A percentile compares a stretch with the other conserved stretches of the same genome.
These are phyloP conservation scores for Aureobasidium subglaciale DNA, from an alignment of 2,329 filamentous ascomycete species.

Conservation along the genomic window DNA sequence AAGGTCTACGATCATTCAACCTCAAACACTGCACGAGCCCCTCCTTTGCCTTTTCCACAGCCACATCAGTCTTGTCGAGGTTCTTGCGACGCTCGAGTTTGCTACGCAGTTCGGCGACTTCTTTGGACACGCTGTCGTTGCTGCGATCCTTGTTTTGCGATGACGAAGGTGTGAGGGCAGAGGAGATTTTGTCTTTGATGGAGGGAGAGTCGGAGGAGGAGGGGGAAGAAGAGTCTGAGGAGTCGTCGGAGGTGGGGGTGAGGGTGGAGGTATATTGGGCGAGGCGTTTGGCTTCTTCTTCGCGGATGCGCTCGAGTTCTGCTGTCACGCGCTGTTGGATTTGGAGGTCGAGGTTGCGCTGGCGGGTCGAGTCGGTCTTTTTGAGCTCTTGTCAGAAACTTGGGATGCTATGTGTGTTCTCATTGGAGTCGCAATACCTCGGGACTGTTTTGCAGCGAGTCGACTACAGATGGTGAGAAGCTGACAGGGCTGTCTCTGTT, in stretches of 20 bases:
- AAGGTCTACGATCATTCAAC: conserved; percentile 74
- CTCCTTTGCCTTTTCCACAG: conserved; percentile 66
- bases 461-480: conserved; percentile 75
- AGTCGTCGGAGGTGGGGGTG: conserved; percentile 20
- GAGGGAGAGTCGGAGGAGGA: no score
- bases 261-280: conserved; percentile 53
- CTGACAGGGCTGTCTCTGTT: conserved; percentile 54
- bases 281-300: conserved; percentile 62
- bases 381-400: background rate
- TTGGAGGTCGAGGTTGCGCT: conserved; percentile 75
- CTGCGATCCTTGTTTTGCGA: conserved; percentile 36
- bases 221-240: conserved; percentile 18
- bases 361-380: conserved; percentile 82
- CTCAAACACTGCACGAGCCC: conserved; percentile 74
- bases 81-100: conserved; percentile 49
- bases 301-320: conserved; percentile 74
- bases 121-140: conserved; percentile 47
- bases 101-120: conserved; percentile 49
- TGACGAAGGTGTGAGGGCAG: conserved; percentile 20
- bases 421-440: conserved; percentile 57
- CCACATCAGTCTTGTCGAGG: conserved; percentile 58
- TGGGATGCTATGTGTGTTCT: background rate
- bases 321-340: conserved; percentile 79
- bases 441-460: conserved; percentile 73
- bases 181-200: conserved; percentile 24